These are phyloP conservation scores for Dactylella cylindrospora DNA, from an alignment of 2,329 filamentous ascomycete species.

Conservation along the genomic window DNA sequence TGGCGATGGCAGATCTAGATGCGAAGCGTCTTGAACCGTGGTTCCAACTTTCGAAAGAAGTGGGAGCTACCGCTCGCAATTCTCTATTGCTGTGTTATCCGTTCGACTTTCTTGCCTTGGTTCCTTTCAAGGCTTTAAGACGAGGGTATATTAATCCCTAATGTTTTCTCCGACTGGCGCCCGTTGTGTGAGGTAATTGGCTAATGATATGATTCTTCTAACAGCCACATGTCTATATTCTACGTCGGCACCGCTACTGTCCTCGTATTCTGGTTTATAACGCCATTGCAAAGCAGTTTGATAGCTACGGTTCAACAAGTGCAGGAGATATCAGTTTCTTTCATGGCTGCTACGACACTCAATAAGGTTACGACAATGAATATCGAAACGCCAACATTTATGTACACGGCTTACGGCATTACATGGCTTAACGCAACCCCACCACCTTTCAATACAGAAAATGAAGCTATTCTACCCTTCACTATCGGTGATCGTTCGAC, in stretches of 20 bases:
- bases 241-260: constrained; percentile 57
- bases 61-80: constrained; percentile 54
- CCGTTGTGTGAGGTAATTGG: no score
- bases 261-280: constrained; percentile 60
- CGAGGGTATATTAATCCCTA: no score
- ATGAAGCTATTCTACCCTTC: constrained; percentile 42
- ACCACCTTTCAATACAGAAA: constrained; percentile 36
- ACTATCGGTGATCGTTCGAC: constrained; percentile 9
- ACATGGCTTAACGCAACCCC: constrained; percentile 44
- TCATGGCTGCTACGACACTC: constrained; percentile 11
- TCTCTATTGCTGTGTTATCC: constrained; percentile 62
- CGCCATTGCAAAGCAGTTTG: constrained; percentile 61
- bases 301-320: constrained; percentile 52
- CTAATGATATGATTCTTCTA: no score
- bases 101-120: constrained; percentile 55
- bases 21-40: constrained; percentile 63
- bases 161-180: no score
- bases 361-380: constrained; percentile 7
- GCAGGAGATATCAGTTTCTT: constrained; percentile 16
- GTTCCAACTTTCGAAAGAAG: constrained; percentile 58
- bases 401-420: constrained; percentile 40
- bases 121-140: constrained; percentile 54
- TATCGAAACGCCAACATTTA: constrained; percentile 28
- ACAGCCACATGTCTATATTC: constrained; percentile 60
- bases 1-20: constrained; percentile 64